phyloP scores from a whole-genome alignment of 768 basidiomycete genomes.

The Mycena maculata region DNA sequence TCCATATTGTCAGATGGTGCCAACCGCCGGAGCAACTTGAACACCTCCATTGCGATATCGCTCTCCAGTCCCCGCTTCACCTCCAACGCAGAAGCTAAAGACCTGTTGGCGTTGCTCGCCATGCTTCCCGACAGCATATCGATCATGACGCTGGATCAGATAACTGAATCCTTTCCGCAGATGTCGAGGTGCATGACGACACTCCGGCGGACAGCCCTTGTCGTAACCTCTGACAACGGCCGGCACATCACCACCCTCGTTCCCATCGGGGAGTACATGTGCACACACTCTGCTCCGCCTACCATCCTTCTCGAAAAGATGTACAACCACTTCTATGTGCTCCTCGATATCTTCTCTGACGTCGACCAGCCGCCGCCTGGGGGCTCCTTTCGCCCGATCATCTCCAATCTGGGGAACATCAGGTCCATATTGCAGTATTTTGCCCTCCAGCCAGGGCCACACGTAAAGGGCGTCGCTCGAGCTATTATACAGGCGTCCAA shows the following conservation, averaged over 20 bases:
- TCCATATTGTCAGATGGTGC: slow-evolving; percentile 2
- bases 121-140: not conserved
- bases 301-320: not conserved
- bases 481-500: not conserved
- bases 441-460: not conserved
- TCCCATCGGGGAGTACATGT: slow-evolving; percentile 5
- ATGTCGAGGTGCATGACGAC: not conserved
- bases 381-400: slow-evolving; percentile 1
- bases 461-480: not conserved
- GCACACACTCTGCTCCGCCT: not conserved
- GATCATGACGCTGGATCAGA: not conserved
- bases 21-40: slow-evolving; percentile 1
- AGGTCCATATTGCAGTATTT: not conserved
- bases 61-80: slow-evolving; percentile 12
- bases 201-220: not conserved
- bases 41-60: slow-evolving; percentile 15
- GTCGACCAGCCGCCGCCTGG: slow-evolving; percentile 3
- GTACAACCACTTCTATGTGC: not conserved
- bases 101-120: not conserved
- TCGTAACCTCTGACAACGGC: not conserved
- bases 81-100: not conserved
- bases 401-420: not conserved
- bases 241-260: slow-evolving; percentile 2
- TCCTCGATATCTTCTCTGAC: slow-evolving; percentile 2
- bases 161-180: not conserved